These are phyloP conservation scores for Colletotrichum simmondsii DNA, from an alignment of 2,329 filamentous ascomycete species.

Conservation along the genomic window DNA sequence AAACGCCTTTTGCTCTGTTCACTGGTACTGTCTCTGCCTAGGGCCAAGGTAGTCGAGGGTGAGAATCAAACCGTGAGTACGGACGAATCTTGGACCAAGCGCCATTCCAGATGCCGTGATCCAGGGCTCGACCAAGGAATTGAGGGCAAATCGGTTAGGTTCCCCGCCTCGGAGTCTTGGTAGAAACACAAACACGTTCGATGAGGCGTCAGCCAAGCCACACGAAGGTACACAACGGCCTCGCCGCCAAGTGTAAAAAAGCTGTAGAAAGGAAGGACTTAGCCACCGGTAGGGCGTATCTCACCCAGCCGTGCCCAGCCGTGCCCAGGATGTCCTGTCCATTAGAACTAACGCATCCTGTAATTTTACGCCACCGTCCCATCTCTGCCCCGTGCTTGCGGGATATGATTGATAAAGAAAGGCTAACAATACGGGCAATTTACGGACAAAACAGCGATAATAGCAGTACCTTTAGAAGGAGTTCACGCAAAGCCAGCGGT, in stretches of 20 bases:
- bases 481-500: not conserved
- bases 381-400: not conserved
- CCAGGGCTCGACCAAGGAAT: not conserved
- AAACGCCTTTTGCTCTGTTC: not conserved
- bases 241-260: not conserved
- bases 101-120: not conserved
- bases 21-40: not conserved
- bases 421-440: not conserved
- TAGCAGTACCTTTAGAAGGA: not conserved
- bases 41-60: not conserved
- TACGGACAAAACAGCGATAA: not conserved
- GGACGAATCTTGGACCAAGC: not conserved
- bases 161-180: slow-evolving; percentile 6
- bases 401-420: not conserved
- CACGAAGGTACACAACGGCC: not conserved
- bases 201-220: slow-evolving; percentile 29
- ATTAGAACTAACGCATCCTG: not conserved
- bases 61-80: not conserved
- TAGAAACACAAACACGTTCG: slow-evolving; percentile 23
- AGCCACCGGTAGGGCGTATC: not conserved
- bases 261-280: not conserved
- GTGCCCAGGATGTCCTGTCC: not conserved
- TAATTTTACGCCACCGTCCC: not conserved
- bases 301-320: not conserved
- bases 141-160: not conserved